A percentile compares a stretch with the other conserved stretches of the same genome.
Conservation (phyloP, 108 stramenopile species). For the Nitzschia sp. region DNA sequence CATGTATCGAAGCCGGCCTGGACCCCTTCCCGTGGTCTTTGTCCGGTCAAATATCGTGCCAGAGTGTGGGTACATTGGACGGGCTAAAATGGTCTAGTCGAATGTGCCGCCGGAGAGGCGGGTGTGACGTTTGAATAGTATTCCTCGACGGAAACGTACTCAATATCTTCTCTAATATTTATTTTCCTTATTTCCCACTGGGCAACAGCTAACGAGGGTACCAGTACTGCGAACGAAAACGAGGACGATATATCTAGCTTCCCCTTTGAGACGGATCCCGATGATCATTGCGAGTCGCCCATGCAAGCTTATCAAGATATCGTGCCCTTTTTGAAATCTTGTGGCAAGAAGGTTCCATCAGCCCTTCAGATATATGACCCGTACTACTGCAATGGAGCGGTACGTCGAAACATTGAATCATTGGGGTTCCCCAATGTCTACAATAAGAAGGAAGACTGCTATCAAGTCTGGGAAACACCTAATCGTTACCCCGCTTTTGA, state of each 20-base stretch:
- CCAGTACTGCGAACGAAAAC: not conserved
- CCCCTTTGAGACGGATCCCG: conserved; percentile 77
- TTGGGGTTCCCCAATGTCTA: conserved; percentile 91
- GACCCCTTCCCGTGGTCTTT: conserved; percentile 15
- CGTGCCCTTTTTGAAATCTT: conserved; percentile 56
- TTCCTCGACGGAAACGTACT: conserved; percentile 52
- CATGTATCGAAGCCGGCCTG: conserved; percentile 63
- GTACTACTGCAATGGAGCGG: conserved; percentile 95
- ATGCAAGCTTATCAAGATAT: conserved; percentile 89
- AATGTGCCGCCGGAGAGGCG: conserved; percentile 25
- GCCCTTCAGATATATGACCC: conserved; percentile 90
- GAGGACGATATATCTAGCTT: conserved; percentile 33
- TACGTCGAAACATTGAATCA: conserved; percentile 60
- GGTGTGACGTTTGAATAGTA: conserved; percentile 64
- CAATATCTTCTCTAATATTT: conserved; percentile 54
- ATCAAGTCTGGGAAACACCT: conserved; percentile 54
- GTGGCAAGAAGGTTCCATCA: not conserved
- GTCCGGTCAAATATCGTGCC: conserved; percentile 59
- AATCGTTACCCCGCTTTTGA: conserved; percentile 73
- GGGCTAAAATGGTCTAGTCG: conserved; percentile 7
- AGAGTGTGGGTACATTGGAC: conserved; percentile 22
- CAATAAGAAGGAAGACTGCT: conserved; percentile 85
- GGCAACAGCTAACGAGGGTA: not conserved
- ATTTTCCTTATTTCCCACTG: no score
- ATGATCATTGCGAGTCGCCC: conserved; percentile 97